Conservation (phyloP, 176 grass and related monocot genomes). For the Ampelocalamus luodianensis region DNA sequence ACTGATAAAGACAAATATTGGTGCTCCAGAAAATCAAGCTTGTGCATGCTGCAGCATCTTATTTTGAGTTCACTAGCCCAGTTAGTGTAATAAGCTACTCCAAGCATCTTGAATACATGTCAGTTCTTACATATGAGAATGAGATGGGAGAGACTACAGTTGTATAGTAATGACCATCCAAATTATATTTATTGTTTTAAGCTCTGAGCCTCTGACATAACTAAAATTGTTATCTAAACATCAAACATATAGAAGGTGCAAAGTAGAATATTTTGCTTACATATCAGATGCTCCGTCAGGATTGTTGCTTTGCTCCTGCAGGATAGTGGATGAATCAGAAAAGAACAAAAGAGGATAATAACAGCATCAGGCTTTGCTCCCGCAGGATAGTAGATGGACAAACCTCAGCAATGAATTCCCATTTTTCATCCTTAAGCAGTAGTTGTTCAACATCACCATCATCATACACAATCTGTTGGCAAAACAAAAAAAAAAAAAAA, state of each 20-base stretch:
- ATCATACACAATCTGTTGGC: conserved; percentile 71
- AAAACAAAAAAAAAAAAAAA: conserved; percentile 24
- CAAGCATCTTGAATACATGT: conserved; percentile 1
- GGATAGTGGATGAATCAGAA: conserved; percentile 37
- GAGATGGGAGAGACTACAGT: background rate
- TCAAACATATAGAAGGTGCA: background rate
- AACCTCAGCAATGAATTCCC: conserved; percentile 63
- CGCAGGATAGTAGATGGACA: background rate
- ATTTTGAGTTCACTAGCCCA: conserved; percentile 15
- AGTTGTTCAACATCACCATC: conserved; percentile 80
- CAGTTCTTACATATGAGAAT: conserved; percentile 33
- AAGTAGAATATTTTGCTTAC: conserved; percentile 50
- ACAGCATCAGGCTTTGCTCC: background rate
- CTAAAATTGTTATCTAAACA: background rate
- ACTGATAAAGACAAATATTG: conserved; percentile 7
- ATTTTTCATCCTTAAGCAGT: conserved; percentile 59
- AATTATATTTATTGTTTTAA: conserved; percentile 1
- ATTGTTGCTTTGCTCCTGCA: conserved; percentile 50
- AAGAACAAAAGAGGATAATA: background rate
- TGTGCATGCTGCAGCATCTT: conserved; percentile 18
- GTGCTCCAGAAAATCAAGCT: conserved; percentile 5
- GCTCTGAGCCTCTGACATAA: background rate
- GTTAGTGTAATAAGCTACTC: background rate
- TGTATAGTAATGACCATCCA: background rate
- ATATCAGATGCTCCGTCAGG: conserved; percentile 45